Conservation (phyloP, 306 rosid species). For the Quercus suber region DNA sequence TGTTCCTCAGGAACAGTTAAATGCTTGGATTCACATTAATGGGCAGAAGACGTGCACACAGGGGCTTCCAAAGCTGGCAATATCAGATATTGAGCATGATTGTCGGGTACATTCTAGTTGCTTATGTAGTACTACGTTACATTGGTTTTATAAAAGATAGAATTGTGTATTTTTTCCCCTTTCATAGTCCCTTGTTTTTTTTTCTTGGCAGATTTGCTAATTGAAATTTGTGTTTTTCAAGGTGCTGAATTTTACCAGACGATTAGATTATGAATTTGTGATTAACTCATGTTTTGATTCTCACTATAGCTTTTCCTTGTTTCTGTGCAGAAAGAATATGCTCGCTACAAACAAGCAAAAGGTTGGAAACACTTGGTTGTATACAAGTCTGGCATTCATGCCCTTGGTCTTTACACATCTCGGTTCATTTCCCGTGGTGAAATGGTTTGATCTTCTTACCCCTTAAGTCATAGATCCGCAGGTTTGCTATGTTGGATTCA, state of each 20-base stretch:
- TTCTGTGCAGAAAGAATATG: conserved; percentile 57
- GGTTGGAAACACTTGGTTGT: conserved; percentile 63
- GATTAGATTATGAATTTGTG: neutral
- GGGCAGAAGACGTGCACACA: conserved; percentile 42
- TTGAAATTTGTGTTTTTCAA: neutral
- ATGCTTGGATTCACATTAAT: conserved; percentile 70
- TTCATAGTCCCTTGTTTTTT: neutral
- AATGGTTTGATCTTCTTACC: conserved; percentile 46
- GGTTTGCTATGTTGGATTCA: neutral
- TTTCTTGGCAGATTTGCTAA: neutral
- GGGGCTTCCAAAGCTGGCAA: conserved; percentile 39
- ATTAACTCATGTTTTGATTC: neutral
- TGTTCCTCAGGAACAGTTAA: conserved; percentile 70
- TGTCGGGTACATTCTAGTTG: conserved; percentile 53
- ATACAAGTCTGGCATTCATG: conserved; percentile 79
- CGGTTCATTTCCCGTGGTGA: conserved; percentile 57
- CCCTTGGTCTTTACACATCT: conserved; percentile 76
- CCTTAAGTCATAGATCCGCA: neutral
- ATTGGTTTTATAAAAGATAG: neutral
- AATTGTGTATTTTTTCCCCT: neutral
- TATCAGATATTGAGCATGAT: conserved; percentile 47
- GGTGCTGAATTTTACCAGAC: neutral
- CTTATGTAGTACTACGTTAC: conserved; percentile 10
- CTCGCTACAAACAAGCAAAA: conserved; percentile 51
- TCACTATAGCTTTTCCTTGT: conserved; percentile 2